Evolutionary conservation across 805 yeast species (phyloP).

Genomic region (Candida vartiovaarae): DNA sequence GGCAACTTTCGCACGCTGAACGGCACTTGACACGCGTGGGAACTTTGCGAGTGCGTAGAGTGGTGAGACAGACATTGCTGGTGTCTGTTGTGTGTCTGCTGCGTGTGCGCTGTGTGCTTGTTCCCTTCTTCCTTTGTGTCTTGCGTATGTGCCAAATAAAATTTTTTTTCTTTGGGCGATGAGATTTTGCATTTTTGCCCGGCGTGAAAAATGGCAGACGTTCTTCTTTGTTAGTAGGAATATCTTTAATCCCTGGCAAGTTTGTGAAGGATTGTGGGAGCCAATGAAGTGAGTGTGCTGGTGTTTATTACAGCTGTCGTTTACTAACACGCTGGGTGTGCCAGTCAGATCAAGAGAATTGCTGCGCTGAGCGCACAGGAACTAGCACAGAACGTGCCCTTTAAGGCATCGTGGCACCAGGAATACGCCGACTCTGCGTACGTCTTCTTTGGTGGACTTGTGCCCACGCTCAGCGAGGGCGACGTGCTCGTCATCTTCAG

Average conservation of each 20-base stretch:
- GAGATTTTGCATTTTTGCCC: too few species aligned
- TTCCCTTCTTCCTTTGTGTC: too few species aligned
- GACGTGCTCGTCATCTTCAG: conserved; percentile 77
- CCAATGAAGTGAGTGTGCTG: too few species aligned
- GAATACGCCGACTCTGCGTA: conserved; percentile 75
- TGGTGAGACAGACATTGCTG: conserved; percentile 20
- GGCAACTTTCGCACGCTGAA: conserved; percentile 12
- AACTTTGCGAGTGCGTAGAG: conserved; percentile 18
- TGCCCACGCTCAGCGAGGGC: conserved; percentile 57
- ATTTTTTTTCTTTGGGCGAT: too few species aligned
- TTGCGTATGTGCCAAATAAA: too few species aligned
- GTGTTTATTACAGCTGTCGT: too few species aligned
- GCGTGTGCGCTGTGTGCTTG: too few species aligned
- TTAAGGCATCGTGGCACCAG: conserved; percentile 80
- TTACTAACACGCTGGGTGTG: not conserved
- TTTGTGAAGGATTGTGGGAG: too few species aligned
- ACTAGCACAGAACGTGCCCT: conserved; percentile 48
- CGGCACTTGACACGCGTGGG: conserved; percentile 19
- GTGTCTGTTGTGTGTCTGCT: not conserved
- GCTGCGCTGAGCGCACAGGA: conserved; percentile 61
- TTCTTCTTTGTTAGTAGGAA: too few species aligned
- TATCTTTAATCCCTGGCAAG: too few species aligned
- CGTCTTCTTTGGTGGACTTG: conserved; percentile 68
- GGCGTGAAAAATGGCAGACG: too few species aligned
- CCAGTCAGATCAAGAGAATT: conserved; percentile 25